Evolutionary conservation across 139 green algal genomes (phyloP).

Genomic region (Astrephomene gubernaculifera): DNA sequence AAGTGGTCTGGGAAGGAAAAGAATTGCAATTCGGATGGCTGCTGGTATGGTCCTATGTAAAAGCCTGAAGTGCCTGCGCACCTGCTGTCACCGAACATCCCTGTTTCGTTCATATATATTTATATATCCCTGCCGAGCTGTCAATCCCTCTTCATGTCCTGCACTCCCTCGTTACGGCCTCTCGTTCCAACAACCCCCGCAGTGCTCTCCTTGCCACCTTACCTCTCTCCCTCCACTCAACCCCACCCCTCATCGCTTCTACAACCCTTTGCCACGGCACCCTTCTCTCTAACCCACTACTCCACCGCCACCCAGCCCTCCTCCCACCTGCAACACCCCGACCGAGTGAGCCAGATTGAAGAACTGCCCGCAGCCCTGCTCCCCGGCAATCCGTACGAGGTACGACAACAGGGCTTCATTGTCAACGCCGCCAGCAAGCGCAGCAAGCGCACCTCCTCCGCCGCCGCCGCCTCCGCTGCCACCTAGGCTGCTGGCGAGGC

Average conservation of each 20-base stretch:
- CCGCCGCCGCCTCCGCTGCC: no score
- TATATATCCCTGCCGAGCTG: no score
- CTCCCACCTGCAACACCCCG: not conserved
- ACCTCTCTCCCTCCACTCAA: not conserved
- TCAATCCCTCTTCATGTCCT: no score
- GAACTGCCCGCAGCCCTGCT: slow-evolving; percentile 13
- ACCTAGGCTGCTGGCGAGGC: no score
- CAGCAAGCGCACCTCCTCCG: no score
- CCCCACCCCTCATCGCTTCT: not conserved
- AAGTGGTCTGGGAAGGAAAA: no score
- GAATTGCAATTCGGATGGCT: no score
- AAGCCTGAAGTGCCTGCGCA: no score
- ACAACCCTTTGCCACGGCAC: not conserved
- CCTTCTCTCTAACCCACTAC: not conserved
- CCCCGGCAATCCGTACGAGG: slow-evolving; percentile 2
- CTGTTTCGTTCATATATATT: no score
- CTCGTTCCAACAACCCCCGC: not conserved
- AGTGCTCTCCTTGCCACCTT: not conserved
- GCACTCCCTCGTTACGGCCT: no score
- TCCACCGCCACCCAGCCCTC: not conserved
- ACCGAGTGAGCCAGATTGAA: slow-evolving; percentile 40
- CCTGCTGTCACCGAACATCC: no score
- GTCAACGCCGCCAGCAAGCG: not conserved
- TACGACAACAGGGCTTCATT: slow-evolving; percentile 23
- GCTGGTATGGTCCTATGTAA: no score